Evolutionary conservation across 306 rosid genomes (phyloP).

Genomic region (cucumber (Cucumis sativus)): DNA sequence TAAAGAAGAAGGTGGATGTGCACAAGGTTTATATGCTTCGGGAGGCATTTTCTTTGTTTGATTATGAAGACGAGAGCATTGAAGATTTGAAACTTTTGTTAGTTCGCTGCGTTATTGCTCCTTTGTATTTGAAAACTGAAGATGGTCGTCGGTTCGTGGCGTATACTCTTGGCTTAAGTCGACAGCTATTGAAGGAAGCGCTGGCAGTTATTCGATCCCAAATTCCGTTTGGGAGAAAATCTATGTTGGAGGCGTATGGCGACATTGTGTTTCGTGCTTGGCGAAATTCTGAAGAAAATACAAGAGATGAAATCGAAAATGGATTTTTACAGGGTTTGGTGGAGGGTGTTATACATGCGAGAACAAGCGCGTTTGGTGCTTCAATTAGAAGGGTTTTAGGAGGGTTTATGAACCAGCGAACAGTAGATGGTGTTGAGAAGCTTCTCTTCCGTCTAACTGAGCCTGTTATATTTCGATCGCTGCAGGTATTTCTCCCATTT

Average conservation of each 20-base stretch:
- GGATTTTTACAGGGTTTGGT: constrained; percentile 68
- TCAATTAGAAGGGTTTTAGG: constrained; percentile 69
- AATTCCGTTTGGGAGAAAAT: constrained; percentile 79
- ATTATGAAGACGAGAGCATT: constrained; percentile 75
- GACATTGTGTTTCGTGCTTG: constrained; percentile 80
- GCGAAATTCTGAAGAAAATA: constrained; percentile 40
- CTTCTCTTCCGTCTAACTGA: constrained; percentile 63
- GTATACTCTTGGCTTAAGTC: constrained; percentile 48
- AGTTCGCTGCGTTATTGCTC: constrained; percentile 56
- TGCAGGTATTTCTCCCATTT: constrained; percentile 45
- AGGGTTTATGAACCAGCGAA: constrained; percentile 72
- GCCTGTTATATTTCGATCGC: constrained; percentile 80
- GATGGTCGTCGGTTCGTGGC: constrained; percentile 75
- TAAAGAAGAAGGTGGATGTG: constrained; percentile 68
- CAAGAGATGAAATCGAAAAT: constrained; percentile 42
- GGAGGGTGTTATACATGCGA: constrained; percentile 55
- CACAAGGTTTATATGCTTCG: constrained; percentile 63
- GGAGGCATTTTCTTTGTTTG: constrained; percentile 57
- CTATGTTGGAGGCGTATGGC: constrained; percentile 73
- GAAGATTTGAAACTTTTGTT: constrained; percentile 63
- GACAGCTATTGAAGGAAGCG: constrained; percentile 53
- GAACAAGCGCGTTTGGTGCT: constrained; percentile 43
- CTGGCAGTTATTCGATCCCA: constrained; percentile 84
- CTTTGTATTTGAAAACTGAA: constrained; percentile 59
- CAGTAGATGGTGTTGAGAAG: constrained; percentile 68